A percentile compares a stretch with the other conserved stretches of the same genome.
These are phyloP conservation scores for Ambispora gerdemannii DNA, from an alignment of 192 early-diverging fungal species.

Conservation along the genomic window DNA sequence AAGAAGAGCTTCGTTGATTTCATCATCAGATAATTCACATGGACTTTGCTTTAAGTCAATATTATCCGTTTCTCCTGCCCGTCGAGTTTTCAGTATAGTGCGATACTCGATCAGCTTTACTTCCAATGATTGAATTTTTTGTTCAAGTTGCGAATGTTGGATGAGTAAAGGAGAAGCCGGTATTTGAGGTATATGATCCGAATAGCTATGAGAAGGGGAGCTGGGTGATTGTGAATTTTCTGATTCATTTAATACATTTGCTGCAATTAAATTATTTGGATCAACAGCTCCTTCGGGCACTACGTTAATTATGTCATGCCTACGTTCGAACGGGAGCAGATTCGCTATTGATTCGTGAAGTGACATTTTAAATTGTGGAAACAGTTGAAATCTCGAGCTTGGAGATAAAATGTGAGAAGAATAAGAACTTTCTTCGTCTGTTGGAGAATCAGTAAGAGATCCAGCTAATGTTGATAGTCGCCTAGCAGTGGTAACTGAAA, in stretches of 20 bases:
- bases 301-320: conserved; percentile 34
- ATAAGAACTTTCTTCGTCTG: conserved; percentile 29
- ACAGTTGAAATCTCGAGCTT: conserved; percentile 37
- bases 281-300: conserved; percentile 55
- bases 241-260: conserved; percentile 48
- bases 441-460: conserved; percentile 42
- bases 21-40: conserved; percentile 37
- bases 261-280: conserved; percentile 53
- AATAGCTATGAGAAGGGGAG: conserved; percentile 29
- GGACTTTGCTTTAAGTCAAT: conserved; percentile 24
- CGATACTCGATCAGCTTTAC: conserved; percentile 38
- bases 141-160: conserved; percentile 47
- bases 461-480: conserved; percentile 31
- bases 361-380: too few species aligned
- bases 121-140: conserved; percentile 41
- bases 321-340: conserved; percentile 34
- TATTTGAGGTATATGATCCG: conserved; percentile 54
- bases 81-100: conserved; percentile 1
- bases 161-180: conserved; percentile 54
- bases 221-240: conserved; percentile 35
- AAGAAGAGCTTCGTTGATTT: conserved; percentile 44
- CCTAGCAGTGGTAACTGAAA: conserved; percentile 10
- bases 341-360: too few species aligned
- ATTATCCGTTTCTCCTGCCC: conserved; percentile 11
- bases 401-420: conserved; percentile 37